Conservation (phyloP, 495 filamentous ascomycete genomes). For the Amniculicola lignicola region DNA sequence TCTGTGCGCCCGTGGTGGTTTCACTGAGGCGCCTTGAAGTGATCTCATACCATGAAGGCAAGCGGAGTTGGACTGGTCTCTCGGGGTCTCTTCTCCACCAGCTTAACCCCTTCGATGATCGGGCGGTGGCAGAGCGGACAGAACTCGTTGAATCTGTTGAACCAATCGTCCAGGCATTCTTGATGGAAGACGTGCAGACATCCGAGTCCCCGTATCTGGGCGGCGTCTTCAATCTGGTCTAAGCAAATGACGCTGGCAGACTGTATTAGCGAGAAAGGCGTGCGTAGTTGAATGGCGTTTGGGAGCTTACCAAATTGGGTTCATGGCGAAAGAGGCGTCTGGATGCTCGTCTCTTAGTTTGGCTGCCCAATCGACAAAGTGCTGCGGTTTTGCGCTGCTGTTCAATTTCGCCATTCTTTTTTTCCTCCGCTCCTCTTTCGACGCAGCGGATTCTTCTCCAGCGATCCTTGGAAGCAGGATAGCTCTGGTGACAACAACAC, state of each 20-base stretch:
- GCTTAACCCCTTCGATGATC: conserved; percentile 21
- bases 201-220: conserved; percentile 30
- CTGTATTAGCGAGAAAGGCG: neutral
- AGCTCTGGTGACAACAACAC: neutral
- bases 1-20: too few relatives aligned
- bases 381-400: conserved; percentile 19
- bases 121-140: conserved; percentile 35
- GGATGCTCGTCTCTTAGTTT: conserved; percentile 23
- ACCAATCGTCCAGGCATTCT: conserved; percentile 33
- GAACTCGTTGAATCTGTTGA: conserved; percentile 29
- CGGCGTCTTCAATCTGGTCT: conserved; percentile 25
- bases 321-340: conserved; percentile 1
- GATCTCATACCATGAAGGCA: conserved; percentile 23
- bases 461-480: conserved; percentile 2
- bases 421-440: conserved; percentile 21
- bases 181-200: conserved; percentile 35
- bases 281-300: neutral
- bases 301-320: conserved; percentile 25
- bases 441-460: neutral
- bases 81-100: neutral
- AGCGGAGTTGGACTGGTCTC: neutral
- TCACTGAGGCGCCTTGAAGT: too few relatives aligned
- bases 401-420: conserved; percentile 26
- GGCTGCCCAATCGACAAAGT: conserved; percentile 23
- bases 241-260: conserved; percentile 33